phyloP scores from a whole-genome alignment of 768 basidiomycete genomes.

The Nidularia pulvinata region DNA sequence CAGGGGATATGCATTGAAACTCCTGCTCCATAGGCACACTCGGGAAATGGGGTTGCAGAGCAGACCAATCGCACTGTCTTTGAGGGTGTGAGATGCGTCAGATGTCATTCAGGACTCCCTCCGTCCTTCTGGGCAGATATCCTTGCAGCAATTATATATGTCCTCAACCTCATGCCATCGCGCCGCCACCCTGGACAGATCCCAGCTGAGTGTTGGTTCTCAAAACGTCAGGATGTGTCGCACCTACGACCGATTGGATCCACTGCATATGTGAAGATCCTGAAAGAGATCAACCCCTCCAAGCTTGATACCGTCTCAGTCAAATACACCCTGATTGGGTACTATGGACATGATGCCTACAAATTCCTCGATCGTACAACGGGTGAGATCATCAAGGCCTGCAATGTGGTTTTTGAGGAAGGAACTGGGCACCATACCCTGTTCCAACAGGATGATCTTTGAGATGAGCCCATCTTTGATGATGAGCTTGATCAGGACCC shows the following conservation, averaged over 20 bases:
- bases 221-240: constrained; percentile 12
- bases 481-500: too few species aligned
- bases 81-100: too few species aligned
- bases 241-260: constrained; percentile 21
- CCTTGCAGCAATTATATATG: too few species aligned
- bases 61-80: too few species aligned
- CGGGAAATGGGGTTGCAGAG: too few species aligned
- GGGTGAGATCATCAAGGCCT: constrained; percentile 6
- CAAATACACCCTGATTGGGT: constrained; percentile 13
- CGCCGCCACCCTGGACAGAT: constrained; percentile 9
- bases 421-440: constrained; percentile 7
- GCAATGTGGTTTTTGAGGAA: constrained; percentile 20
- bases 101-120: too few species aligned
- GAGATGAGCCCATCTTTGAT: too few species aligned
- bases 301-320: constrained; percentile 13
- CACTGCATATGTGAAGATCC: constrained; percentile 16
- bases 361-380: constrained; percentile 6
- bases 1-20: background rate
- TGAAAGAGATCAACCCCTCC: constrained; percentile 11
- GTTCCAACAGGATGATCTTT: too few species aligned
- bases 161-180: too few species aligned
- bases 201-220: constrained; percentile 11
- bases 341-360: constrained; percentile 9
- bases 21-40: too few species aligned
- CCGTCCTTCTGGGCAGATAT: too few species aligned